phyloP scores from a whole-genome alignment of 148 eudicot species.

The Rhododendron ferrugineum region DNA sequence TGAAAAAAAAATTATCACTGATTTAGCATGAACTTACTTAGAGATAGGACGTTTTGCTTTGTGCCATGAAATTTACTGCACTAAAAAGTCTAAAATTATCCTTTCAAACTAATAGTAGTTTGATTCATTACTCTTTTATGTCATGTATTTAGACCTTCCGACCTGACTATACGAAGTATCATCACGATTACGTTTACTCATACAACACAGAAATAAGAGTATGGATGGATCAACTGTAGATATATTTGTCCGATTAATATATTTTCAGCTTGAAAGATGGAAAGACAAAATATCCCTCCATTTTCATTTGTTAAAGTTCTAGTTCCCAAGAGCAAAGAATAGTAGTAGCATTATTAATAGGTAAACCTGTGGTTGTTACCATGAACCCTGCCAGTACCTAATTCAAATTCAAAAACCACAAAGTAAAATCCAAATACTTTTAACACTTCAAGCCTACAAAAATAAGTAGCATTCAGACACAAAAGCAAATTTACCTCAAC shows the following conservation, averaged over 20 bases:
- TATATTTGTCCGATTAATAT: background rate
- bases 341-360: background rate
- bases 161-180: background rate
- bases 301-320: background rate
- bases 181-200: background rate
- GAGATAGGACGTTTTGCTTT: background rate
- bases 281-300: background rate
- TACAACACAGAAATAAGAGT: background rate
- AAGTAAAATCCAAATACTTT: background rate
- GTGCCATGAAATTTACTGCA: background rate
- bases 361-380: background rate
- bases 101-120: slow-evolving; percentile 2
- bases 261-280: background rate
- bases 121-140: background rate
- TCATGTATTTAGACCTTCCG: background rate
- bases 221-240: background rate
- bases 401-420: background rate
- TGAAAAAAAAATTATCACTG: background rate
- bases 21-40: background rate
- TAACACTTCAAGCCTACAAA: background rate
- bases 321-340: background rate
- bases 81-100: background rate
- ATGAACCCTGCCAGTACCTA: background rate
- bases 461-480: background rate
- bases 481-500: slow-evolving; percentile 55